Conservation (phyloP, 495 filamentous ascomycete species). For the Oidiodendron maius region DNA sequence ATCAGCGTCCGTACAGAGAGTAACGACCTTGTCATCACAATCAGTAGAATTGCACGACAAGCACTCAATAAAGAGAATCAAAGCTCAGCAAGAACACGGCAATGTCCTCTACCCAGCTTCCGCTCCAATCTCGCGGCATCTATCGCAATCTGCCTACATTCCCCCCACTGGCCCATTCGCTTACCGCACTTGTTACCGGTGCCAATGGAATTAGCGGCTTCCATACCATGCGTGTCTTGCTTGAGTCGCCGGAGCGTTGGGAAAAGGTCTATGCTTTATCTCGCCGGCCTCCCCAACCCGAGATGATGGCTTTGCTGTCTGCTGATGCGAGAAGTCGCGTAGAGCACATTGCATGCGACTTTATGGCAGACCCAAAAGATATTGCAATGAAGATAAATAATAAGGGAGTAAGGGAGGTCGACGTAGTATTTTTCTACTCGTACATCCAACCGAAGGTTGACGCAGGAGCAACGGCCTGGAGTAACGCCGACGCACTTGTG, state of each 20-base stretch:
- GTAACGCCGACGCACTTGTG: conserved; percentile 36
- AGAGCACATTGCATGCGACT: conserved; percentile 41
- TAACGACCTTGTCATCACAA: no score
- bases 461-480: conserved; percentile 31
- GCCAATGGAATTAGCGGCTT: conserved; percentile 45
- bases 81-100: no score
- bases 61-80: no score
- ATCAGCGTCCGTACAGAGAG: no score
- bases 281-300: conserved; percentile 32
- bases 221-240: conserved; percentile 39
- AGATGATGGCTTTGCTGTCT: conserved; percentile 2
- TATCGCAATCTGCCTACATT: conserved; percentile 41
- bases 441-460: conserved; percentile 43
- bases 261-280: conserved; percentile 46
- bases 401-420: no score
- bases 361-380: conserved; percentile 33
- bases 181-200: conserved; percentile 46
- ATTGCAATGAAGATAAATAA: no score
- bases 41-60: no score
- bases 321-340: conserved; percentile 22
- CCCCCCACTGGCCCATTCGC: conserved; percentile 17
- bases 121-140: conserved; percentile 27
- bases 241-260: conserved; percentile 35
- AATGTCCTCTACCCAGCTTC: no score
- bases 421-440: conserved; percentile 40